Base-by-base conservation (phyloP, 148 eudicot genomes). In the Beta vulgaris region DNA sequence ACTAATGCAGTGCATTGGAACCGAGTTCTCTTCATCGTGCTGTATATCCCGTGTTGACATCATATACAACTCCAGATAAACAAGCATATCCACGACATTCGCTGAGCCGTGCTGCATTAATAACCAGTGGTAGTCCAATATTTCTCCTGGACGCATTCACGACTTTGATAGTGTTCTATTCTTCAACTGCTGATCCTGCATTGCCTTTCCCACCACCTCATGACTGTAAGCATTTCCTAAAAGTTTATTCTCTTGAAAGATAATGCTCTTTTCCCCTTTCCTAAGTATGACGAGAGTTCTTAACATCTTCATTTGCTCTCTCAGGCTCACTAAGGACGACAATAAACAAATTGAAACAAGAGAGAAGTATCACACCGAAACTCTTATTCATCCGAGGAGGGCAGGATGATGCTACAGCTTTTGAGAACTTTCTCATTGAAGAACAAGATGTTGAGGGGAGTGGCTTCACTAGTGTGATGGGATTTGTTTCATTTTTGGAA, bases 31-130 rank as follows among this genome's bases (percentile, higher is more conserved):
- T 95, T 82, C 88, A 85, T 73, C 96, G 88, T 61, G 98, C 98
- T 78, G 58, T 95, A 72, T 95, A 95, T 86, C 98, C 98, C 21
- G 85, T 90, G 64, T 78, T 95, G 88, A 74, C 87, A 14, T 95
- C 98, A 55, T 95, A 87, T 73, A 72, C 91, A 36, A 86, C 85
- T 78, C 97, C 98, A 3, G 96, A 92, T 76, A 86, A 88, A 63
- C 91, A 84, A 86, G 98, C 98, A 70, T 95, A 85, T 81, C 98
- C 98, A 65, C 98, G 98, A 55, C 98, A 95, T 86, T 92, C 98
- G 40, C 85, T 95, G 69, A 95, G 98, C 77, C 97, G 98, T 77
- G 96, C 98, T 78, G 98, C 98, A 68, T 61, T 95, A 76, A 82
- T 95, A 70, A 92, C 98, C 35, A 95, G 98, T 34, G 97, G 88